Percentiles rank a stretch among this genome's conserved stretches.
Evolutionary conservation across 2,329 filamentous ascomycete species (phyloP).

Genomic region (Colletotrichum tropicicola): DNA sequence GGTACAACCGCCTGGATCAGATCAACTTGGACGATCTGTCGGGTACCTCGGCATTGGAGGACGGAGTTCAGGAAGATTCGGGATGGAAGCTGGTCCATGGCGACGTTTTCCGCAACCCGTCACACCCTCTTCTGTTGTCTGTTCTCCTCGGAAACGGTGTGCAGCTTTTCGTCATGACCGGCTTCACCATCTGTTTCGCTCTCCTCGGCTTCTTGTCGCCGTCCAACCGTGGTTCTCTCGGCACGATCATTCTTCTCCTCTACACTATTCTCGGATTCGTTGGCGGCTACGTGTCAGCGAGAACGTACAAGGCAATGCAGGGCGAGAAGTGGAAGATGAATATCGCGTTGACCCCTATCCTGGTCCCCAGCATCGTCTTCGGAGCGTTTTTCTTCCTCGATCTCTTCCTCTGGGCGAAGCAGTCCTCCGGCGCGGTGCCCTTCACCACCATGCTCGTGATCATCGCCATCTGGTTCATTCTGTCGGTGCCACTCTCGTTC

Average conservation of each 20-base stretch:
- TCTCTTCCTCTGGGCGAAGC: constrained; percentile 93
- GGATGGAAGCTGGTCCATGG: constrained; percentile 99
- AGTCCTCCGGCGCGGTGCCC: constrained; percentile 91
- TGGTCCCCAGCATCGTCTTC: constrained; percentile 90
- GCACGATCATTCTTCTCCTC: constrained; percentile 90
- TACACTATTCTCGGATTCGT: constrained; percentile 94
- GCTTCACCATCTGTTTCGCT: constrained; percentile 91
- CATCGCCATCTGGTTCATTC: constrained; percentile 94
- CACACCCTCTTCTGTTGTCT: constrained; percentile 83
- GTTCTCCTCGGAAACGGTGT: constrained; percentile 92
- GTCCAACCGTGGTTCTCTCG: constrained; percentile 92
- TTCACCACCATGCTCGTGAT: constrained; percentile 97
- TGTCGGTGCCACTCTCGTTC: constrained; percentile 91
- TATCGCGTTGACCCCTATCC: constrained; percentile 85
- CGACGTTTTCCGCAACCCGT: constrained; percentile 92
- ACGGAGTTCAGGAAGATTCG: constrained; percentile 96
- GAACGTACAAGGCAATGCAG: constrained; percentile 93
- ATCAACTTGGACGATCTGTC: constrained; percentile 91
- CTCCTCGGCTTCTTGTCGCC: constrained; percentile 94
- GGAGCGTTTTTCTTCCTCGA: constrained; percentile 91
- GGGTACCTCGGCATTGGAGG: constrained; percentile 81
- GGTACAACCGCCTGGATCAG: constrained; percentile 94
- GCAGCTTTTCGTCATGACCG: constrained; percentile 97
- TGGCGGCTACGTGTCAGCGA: constrained; percentile 87
- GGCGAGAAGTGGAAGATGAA: constrained; percentile 96